Conservation (phyloP, 2,329 filamentous ascomycete genomes). For the Annulohypoxylon truncatum region DNA sequence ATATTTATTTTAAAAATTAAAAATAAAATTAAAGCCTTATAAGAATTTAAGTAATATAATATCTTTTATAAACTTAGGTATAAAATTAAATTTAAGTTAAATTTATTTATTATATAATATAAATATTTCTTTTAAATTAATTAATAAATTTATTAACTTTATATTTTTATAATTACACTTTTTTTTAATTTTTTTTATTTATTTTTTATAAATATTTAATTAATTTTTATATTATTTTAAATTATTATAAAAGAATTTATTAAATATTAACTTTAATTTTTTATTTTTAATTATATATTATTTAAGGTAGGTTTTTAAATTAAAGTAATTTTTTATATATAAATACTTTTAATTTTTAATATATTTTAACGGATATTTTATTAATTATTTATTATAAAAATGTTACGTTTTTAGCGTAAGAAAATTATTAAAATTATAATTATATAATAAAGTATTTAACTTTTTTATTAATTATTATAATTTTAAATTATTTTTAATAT, state of each 20-base stretch:
- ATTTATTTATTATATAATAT: not conserved
- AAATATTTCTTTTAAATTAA: not conserved
- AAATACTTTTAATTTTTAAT: not conserved
- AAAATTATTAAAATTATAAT: constrained; percentile 1
- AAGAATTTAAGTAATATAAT: no score
- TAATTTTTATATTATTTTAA: not conserved
- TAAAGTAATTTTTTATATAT: not conserved
- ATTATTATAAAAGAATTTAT: not conserved
- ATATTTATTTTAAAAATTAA: no score
- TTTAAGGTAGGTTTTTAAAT: not conserved
- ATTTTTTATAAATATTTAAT: not conserved
- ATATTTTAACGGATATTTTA: not conserved
- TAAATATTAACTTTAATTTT: not conserved
- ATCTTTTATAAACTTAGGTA: no score
- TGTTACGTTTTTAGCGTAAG: not conserved
- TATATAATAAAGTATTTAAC: not conserved
- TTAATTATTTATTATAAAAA: not conserved
- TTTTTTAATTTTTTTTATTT: not conserved
- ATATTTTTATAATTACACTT: not conserved
- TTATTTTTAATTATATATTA: not conserved
- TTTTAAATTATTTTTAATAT: not conserved
- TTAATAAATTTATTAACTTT: not conserved
- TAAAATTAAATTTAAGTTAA: no score
- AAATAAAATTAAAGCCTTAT: no score
- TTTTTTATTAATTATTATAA: not conserved